Conservation (phyloP, 768 basidiomycete genomes). For the Imleria badia region DNA sequence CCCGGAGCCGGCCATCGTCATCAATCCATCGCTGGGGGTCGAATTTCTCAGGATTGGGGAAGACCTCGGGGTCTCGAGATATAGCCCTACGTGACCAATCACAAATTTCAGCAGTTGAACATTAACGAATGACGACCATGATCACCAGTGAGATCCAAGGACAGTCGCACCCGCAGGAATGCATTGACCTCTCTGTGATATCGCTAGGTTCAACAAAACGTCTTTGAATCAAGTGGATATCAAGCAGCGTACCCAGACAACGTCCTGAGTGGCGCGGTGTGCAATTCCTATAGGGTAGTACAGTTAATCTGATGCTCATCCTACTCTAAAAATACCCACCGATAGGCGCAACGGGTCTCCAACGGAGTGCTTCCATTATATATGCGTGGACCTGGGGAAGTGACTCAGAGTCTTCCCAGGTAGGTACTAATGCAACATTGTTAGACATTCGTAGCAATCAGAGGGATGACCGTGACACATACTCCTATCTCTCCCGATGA, state of each 20-base stretch:
- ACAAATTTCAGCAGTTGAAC: background rate
- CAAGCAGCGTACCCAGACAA: conserved; percentile 49
- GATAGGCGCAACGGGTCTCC: conserved; percentile 31
- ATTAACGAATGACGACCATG: background rate
- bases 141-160: conserved; percentile 20
- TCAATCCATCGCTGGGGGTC: conserved; percentile 55
- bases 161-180: conserved; percentile 26
- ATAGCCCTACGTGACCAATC: conserved; percentile 15
- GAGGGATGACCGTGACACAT: background rate
- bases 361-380: conserved; percentile 35
- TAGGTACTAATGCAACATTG: conserved; percentile 29
- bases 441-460: background rate
- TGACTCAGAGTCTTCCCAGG: conserved; percentile 31
- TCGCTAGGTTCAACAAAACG: conserved; percentile 36
- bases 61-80: conserved; percentile 21
- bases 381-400: conserved; percentile 39
- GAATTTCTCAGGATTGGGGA: conserved; percentile 44
- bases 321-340: conserved; percentile 12
- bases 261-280: conserved; percentile 61
- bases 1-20: conserved; percentile 39
- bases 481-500: conserved; percentile 43
- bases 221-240: background rate
- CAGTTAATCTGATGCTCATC: background rate
- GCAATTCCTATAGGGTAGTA: conserved; percentile 41
- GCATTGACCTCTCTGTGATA: conserved; percentile 16